Evolutionary conservation across 768 basidiomycete genomes (phyloP).

Genomic region (Termitomyces sp.): DNA sequence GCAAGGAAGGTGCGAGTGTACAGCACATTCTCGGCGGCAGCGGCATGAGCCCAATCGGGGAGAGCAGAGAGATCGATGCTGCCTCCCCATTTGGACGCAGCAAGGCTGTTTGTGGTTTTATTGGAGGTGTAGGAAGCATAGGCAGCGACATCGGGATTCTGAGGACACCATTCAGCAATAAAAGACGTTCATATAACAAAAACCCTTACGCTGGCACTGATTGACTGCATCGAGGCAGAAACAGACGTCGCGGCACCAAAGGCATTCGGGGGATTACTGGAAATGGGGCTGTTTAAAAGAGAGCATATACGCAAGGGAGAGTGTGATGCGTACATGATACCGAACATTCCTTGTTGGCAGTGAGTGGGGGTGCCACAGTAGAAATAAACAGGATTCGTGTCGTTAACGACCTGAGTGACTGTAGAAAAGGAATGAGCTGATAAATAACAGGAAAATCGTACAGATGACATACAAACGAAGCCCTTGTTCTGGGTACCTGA

Average conservation of each 20-base stretch:
- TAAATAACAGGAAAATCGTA: not conserved
- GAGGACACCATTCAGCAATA: constrained; percentile 7
- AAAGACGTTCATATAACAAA: not conserved
- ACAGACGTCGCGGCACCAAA: constrained; percentile 46
- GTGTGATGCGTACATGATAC: constrained; percentile 51
- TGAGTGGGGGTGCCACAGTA: constrained; percentile 71
- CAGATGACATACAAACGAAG: constrained; percentile 55
- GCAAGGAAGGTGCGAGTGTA: constrained; percentile 47
- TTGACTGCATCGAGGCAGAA: constrained; percentile 48
- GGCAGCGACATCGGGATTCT: constrained; percentile 57
- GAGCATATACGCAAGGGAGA: not conserved
- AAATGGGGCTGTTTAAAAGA: not conserved
- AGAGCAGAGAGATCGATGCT: constrained; percentile 57
- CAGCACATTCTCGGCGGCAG: constrained; percentile 56
- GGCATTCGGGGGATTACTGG: constrained; percentile 57
- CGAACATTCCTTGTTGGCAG: constrained; percentile 85
- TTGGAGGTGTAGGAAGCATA: constrained; percentile 52
- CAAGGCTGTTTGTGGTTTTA: constrained; percentile 44
- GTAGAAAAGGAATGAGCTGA: constrained; percentile 19
- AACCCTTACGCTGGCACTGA: constrained; percentile 41
- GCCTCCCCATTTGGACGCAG: constrained; percentile 58
- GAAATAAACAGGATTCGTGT: constrained; percentile 72
- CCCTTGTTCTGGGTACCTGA: constrained; percentile 62
- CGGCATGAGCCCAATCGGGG: constrained; percentile 51
- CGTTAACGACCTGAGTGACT: constrained; percentile 73